These are phyloP conservation scores for Cinnamomum chago DNA, from an alignment of 164 flowering plant genomes.

Conservation along the genomic window DNA sequence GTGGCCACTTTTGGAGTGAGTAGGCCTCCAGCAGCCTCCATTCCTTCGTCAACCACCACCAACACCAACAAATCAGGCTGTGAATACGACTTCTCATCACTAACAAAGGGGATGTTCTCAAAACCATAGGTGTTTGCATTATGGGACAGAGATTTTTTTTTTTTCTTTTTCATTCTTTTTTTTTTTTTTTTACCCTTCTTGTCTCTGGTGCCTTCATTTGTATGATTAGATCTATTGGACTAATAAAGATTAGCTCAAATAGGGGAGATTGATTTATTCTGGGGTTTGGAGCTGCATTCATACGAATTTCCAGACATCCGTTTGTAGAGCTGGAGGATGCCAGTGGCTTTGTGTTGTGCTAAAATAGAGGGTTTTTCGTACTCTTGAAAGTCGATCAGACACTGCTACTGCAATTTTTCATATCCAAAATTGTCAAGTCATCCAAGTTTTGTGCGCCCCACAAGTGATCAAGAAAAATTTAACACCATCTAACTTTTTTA, in stretches of 20 bases:
- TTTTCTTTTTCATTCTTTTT: too few species aligned
- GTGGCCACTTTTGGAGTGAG: conserved; percentile 24
- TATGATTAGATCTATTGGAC: conserved; percentile 6
- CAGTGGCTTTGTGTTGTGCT: too few species aligned
- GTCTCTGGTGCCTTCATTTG: conserved; percentile 7
- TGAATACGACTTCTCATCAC: conserved; percentile 53
- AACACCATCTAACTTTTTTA: too few species aligned
- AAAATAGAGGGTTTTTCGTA: too few species aligned
- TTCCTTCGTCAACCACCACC: conserved; percentile 29
- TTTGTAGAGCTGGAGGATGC: too few species aligned
- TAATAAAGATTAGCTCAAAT: conserved; percentile 7
- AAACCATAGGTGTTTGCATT: conserved; percentile 35
- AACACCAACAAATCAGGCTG: conserved; percentile 32
- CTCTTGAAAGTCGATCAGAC: too few species aligned
- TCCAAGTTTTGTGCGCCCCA: too few species aligned
- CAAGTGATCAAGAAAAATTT: too few species aligned
- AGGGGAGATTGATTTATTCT: not conserved
- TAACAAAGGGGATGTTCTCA: conserved; percentile 49
- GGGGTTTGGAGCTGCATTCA: not conserved
- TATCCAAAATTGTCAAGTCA: too few species aligned
- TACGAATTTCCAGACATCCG: not conserved
- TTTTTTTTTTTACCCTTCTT: not conserved
- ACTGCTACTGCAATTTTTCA: too few species aligned
- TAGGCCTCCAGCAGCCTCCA: conserved; percentile 34
- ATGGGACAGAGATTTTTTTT: not conserved